These are phyloP conservation scores for Pseudomassariella vexata DNA, from an alignment of 2,329 filamentous ascomycete species.

Conservation along the genomic window DNA sequence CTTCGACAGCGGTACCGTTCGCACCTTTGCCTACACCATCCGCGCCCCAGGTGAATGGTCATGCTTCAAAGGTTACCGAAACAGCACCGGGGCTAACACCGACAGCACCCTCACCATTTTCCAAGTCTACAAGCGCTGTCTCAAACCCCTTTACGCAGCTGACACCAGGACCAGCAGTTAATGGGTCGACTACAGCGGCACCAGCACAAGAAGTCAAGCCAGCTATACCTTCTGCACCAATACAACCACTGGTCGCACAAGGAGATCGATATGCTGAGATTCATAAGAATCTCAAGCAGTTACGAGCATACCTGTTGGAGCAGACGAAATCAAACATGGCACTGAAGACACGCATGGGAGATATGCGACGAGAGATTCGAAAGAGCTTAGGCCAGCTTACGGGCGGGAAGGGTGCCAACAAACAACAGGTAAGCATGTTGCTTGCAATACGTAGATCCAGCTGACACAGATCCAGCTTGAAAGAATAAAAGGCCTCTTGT, in stretches of 20 bases:
- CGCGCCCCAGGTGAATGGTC: neutral
- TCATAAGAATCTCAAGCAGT: slow-evolving; percentile 61
- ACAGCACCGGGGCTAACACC: slow-evolving; percentile 6
- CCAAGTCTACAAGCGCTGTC: neutral
- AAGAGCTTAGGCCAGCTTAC: slow-evolving; percentile 71
- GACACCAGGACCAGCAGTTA: slow-evolving; percentile 10
- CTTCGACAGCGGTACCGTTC: neutral
- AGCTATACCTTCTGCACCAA: slow-evolving; percentile 5
- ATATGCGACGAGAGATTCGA: slow-evolving; percentile 65
- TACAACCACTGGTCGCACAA: slow-evolving; percentile 2
- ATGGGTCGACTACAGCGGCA: slow-evolving; percentile 9
- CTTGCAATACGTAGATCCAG: slow-evolving; percentile 2
- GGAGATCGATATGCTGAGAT: slow-evolving; percentile 48
- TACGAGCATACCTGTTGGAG: slow-evolving; percentile 39
- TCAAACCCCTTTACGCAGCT: slow-evolving; percentile 6
- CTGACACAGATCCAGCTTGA: slow-evolving; percentile 25
- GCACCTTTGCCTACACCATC: neutral
- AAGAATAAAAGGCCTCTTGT: slow-evolving; percentile 46
- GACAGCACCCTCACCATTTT: slow-evolving; percentile 11
- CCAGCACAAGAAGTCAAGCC: too few species aligned
- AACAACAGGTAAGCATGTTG: slow-evolving; percentile 40
- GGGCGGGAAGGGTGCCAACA: slow-evolving; percentile 58
- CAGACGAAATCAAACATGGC: slow-evolving; percentile 48
- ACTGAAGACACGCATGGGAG: slow-evolving; percentile 62
- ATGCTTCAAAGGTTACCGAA: neutral